Evolutionary conservation across 805 yeast genomes (phyloP).

Genomic region (Candida insectalens): DNA sequence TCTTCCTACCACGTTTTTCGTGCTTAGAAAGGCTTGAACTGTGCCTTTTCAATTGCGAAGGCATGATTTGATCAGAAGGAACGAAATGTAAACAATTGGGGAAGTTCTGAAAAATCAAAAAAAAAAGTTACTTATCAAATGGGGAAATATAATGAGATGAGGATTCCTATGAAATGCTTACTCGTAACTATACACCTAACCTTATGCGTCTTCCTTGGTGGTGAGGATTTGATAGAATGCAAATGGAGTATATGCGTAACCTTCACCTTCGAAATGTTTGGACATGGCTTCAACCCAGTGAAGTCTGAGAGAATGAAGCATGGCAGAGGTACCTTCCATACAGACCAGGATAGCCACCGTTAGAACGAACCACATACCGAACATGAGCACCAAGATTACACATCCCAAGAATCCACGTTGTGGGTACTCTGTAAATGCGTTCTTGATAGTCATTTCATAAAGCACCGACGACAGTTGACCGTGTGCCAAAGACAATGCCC

Average conservation of each 20-base stretch:
- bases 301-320: constrained; percentile 67
- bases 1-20: constrained; percentile 29
- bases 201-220: constrained; percentile 6
- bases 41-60: not conserved
- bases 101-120: not conserved
- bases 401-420: constrained; percentile 45
- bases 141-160: not conserved
- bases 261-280: constrained; percentile 72
- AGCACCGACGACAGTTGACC: constrained; percentile 68
- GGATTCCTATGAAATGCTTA: not conserved
- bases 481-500: constrained; percentile 76
- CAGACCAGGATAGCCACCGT: constrained; percentile 61
- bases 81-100: not conserved
- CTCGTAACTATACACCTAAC: constrained; percentile 3
- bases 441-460: constrained; percentile 67
- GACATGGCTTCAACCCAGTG: constrained; percentile 85
- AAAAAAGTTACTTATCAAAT: not conserved
- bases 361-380: constrained; percentile 68
- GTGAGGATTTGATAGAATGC: constrained; percentile 28
- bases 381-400: constrained; percentile 46
- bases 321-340: constrained; percentile 83
- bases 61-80: not conserved
- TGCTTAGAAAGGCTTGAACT: not conserved
- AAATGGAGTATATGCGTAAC: constrained; percentile 58
- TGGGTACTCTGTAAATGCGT: constrained; percentile 39